Evolutionary conservation across 495 filamentous ascomycete genomes (phyloP), one percentile per base, ranked within the genome.

Genomic region (Barbatosphaeria neglecta): DNA sequence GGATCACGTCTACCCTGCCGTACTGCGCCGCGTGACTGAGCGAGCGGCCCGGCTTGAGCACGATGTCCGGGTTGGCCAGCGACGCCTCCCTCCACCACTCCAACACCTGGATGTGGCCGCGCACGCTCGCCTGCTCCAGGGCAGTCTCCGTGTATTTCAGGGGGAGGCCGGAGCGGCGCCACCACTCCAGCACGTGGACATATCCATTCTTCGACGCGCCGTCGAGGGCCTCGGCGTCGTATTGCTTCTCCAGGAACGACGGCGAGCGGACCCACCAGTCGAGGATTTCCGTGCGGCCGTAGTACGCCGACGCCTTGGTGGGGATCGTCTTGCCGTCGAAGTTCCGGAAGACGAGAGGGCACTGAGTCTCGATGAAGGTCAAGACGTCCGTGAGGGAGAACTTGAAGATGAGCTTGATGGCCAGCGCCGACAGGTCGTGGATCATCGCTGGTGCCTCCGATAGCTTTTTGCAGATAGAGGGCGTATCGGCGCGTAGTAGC

Each of bases 131-230:
- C 39, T 86, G 78, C 60, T 96, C 90, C 35, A 96, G 79, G 0
- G 90, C 86, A 2, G 79, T 69, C 51, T 94, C 89, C 19, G 81
- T 87, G 60, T 93, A 95, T 50, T 83, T 83, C 4, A 95, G 73
- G 11, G 83, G 75, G 0, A 96, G 75, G 0, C 83, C 85, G 0
- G 86, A 90, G 19, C 76, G 69, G 15, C 82, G 79, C 90, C 90
- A 96, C 90, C 90, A 96, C 33, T 94, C 83, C 4, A 96, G 72
- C 0, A 94, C 85, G 45, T 84, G 78, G 22, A 90, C 73, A 54
- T 87, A 87, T 11, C 90, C 89, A 31, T 84, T 78, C 37, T 81
- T 79, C 15, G 84, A 90, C 11, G 90, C 90, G 35, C 84, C 82
- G 61, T 96, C 86, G 54, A 96, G 74, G 22, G 89, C 85, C 60